Conservation (phyloP, 2,329 filamentous ascomycete genomes). For the Aspergillus pseudotamarii region DNA sequence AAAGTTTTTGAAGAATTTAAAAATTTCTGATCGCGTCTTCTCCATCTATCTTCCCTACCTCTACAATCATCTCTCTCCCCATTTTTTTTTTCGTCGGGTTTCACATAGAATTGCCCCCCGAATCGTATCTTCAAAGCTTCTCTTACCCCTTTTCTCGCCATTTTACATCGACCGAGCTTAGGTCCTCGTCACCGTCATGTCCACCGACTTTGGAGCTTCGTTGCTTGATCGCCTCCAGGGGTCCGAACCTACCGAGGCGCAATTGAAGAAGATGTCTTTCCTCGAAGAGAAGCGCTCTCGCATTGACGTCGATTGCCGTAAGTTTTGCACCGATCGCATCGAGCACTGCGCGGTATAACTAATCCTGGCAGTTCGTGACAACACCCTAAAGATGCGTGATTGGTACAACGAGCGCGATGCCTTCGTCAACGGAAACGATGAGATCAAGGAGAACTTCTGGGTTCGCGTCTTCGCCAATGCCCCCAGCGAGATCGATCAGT, state of each 20-base stretch:
- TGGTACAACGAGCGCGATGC: slow-evolving; percentile 77
- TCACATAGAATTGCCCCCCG: background rate
- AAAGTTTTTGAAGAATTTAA: slow-evolving; percentile 6
- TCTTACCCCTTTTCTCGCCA: background rate
- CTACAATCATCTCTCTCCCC: background rate
- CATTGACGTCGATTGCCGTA: slow-evolving; percentile 1
- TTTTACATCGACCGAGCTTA: background rate
- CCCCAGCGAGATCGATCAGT: slow-evolving; percentile 82
- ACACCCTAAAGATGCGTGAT: slow-evolving; percentile 67
- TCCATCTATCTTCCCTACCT: background rate
- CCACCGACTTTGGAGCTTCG: background rate
- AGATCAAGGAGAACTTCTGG: slow-evolving; percentile 73
- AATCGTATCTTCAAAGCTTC: background rate
- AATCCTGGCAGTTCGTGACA: slow-evolving; percentile 66
- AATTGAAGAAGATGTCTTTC: slow-evolving; percentile 4
- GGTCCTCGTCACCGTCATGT: background rate
- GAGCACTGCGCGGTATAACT: background rate
- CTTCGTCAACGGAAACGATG: slow-evolving; percentile 66
- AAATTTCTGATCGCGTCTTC: slow-evolving; percentile 4
- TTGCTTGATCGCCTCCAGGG: background rate
- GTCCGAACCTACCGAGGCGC: background rate
- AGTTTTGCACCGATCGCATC: slow-evolving; percentile 5
- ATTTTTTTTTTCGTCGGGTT: background rate
- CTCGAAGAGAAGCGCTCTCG: slow-evolving; percentile 3
- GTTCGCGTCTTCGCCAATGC: slow-evolving; percentile 87